These are phyloP conservation scores for Periconia sp. DNA, from an alignment of 2,329 filamentous ascomycete genomes.

Conservation along the genomic window DNA sequence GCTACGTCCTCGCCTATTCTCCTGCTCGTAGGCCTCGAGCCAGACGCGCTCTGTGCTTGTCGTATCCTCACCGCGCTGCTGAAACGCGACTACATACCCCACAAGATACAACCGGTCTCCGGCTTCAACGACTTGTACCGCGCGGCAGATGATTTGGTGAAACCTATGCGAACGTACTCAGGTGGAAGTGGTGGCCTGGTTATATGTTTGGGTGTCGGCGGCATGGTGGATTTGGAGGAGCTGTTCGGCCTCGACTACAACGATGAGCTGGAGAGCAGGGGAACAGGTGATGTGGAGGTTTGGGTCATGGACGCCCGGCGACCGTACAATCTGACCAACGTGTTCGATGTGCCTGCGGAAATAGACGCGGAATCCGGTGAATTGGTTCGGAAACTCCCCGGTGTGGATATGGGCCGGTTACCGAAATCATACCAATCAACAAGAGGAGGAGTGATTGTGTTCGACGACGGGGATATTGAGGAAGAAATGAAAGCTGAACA, in stretches of 20 bases:
- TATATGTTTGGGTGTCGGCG: constrained; percentile 89
- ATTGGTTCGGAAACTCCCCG: constrained; percentile 57
- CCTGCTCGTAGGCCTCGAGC: constrained; percentile 89
- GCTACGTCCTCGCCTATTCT: constrained; percentile 89
- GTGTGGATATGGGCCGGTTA: constrained; percentile 74
- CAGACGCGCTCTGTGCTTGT: constrained; percentile 92
- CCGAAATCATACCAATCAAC: constrained; percentile 72
- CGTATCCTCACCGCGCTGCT: constrained; percentile 91
- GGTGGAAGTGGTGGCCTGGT: constrained; percentile 88
- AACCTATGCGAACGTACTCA: constrained; percentile 80
- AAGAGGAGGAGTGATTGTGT: constrained; percentile 86
- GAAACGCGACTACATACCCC: constrained; percentile 95
- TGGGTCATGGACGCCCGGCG: constrained; percentile 92
- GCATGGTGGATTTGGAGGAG: constrained; percentile 82
- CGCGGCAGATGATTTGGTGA: constrained; percentile 75
- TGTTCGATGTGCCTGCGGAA: constrained; percentile 69
- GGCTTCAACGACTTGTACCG: constrained; percentile 88
- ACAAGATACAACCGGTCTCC: constrained; percentile 93
- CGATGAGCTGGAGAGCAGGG: constrained; percentile 62
- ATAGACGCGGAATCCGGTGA: constrained; percentile 52
- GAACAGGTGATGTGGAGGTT: constrained; percentile 84
- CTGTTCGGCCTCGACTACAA: constrained; percentile 70
- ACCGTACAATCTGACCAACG: constrained; percentile 92
- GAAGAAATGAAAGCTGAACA: constrained; percentile 74
- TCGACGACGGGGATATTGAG: constrained; percentile 94